Evolutionary conservation across 2,329 filamentous ascomycete species (phyloP).

Genomic region (Cyclaneusma minus): DNA sequence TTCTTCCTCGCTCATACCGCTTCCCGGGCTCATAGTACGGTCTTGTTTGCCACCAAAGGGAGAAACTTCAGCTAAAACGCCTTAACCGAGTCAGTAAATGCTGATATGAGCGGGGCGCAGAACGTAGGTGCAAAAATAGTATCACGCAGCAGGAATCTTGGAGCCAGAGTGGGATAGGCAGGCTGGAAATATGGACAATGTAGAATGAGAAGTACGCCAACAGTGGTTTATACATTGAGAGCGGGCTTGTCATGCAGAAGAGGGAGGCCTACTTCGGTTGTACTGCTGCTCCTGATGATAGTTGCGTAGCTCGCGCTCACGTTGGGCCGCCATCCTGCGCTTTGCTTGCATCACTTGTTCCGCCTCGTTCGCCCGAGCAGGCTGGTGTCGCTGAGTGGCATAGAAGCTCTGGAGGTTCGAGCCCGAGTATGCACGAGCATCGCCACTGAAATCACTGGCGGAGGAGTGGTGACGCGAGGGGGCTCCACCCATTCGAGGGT

Average conservation of each 20-base stretch:
- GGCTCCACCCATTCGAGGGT: conserved; percentile 50
- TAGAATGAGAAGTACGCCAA: conserved; percentile 16
- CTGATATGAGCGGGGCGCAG: conserved; percentile 18
- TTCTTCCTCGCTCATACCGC: conserved; percentile 82
- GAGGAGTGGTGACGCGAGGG: conserved; percentile 70
- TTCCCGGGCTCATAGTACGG: conserved; percentile 67
- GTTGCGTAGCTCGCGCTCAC: conserved; percentile 97
- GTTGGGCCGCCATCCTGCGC: conserved; percentile 96
- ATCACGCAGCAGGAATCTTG: not conserved
- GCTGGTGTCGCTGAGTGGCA: conserved; percentile 81
- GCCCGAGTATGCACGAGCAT: conserved; percentile 54
- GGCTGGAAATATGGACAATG: conserved; percentile 11
- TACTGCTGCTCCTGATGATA: conserved; percentile 99
- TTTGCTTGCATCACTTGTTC: conserved; percentile 99
- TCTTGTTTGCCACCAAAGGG: conserved; percentile 60
- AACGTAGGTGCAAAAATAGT: conserved; percentile 7
- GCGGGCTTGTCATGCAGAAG: conserved; percentile 53
- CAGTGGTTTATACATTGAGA: conserved; percentile 17
- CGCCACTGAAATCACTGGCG: conserved; percentile 66
- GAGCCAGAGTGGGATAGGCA: conserved; percentile 9
- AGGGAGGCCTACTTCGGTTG: conserved; percentile 91
- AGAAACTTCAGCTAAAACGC: conserved; percentile 52
- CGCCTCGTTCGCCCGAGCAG: conserved; percentile 71
- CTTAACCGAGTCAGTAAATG: conserved; percentile 26
- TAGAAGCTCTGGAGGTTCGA: conserved; percentile 89